These are phyloP conservation scores for Monosporascus sp. DNA, from an alignment of 2,329 filamentous ascomycete genomes.

Conservation along the genomic window DNA sequence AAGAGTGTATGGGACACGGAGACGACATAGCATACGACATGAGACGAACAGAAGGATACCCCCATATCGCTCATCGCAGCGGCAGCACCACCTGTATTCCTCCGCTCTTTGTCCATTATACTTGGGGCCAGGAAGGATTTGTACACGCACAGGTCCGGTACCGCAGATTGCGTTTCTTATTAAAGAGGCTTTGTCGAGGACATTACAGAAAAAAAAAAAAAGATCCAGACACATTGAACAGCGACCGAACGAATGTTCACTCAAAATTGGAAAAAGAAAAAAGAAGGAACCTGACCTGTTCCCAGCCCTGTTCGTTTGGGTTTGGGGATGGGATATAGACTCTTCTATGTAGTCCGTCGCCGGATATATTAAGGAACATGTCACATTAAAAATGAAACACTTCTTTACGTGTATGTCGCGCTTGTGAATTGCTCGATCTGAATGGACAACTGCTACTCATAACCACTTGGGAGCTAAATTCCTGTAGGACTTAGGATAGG, in stretches of 20 bases:
- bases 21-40: slow-evolving; percentile 26
- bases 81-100: slow-evolving; percentile 9
- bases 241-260: slow-evolving; percentile 2
- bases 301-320: slow-evolving; percentile 13
- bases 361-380: slow-evolving; percentile 28
- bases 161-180: slow-evolving; percentile 17
- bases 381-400: slow-evolving; percentile 17
- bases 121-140: slow-evolving; percentile 17
- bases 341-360: slow-evolving; percentile 34
- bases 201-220: slow-evolving; percentile 11
- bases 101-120: slow-evolving; percentile 20
- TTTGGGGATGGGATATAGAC: slow-evolving; percentile 34
- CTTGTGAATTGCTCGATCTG: too few relatives aligned
- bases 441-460: too few relatives aligned
- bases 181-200: slow-evolving; percentile 16
- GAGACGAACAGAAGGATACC: slow-evolving; percentile 31
- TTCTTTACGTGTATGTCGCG: background rate
- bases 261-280: slow-evolving; percentile 19
- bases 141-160: slow-evolving; percentile 22
- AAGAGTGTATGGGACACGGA: slow-evolving; percentile 12
- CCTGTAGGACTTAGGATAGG: too few relatives aligned
- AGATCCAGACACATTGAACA: slow-evolving; percentile 15
- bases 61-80: slow-evolving; percentile 23
- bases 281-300: slow-evolving; percentile 9
- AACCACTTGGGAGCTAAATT: too few relatives aligned